Evolutionary conservation across 129 eudicot species (phyloP), one percentile per base, ranked within the genome.

Genomic region (Arctium minus): DNA sequence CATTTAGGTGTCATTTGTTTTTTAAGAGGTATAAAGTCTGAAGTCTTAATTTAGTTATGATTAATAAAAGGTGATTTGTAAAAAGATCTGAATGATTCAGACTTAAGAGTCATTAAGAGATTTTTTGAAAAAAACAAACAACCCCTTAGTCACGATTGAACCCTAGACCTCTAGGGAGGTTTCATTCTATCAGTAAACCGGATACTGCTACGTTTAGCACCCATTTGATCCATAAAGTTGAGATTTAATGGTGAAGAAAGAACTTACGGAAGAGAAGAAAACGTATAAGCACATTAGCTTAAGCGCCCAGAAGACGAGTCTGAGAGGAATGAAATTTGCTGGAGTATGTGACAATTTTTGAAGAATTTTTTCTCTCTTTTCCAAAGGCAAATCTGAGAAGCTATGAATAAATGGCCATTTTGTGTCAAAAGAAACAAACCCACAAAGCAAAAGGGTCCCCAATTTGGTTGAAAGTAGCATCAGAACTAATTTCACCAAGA

Each of bases 361-460:
- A n/a, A 96, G 97, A 56, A 96, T 11, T 35, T 62, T 46, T 80
- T 96, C 99, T 84, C 98, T 93, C 72, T 88, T 88, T 38, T 80
- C 75, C 86, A 92, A 71, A n/a, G 85, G 46, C 56, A 96, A 76
- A 72, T 96, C 93, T 0, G 94, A 86, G 75, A 96, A 96, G 9
- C 85, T 90, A 84, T 87, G 92, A 73, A 96, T 71, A 74, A 96
- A 96, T 27, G 99, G 99, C 92, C 92, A 96, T 56, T 67, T 92
- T 89, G 89, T 82, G 67, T 84, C 91, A 39, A 96, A 91, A 89
- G 97, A 91, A 77, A 79, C 56, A 8, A 33, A 40, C 67, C 99
- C 99, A 79, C 99, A 92, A 0, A 96, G 84, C 88, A 96, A 77
- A 73, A 96, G 81, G 33, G 92, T 87, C 50, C 99, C 99, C 78